Evolutionary conservation across 345 rosid genomes (phyloP).

Genomic region (Pistacia atlantica): DNA sequence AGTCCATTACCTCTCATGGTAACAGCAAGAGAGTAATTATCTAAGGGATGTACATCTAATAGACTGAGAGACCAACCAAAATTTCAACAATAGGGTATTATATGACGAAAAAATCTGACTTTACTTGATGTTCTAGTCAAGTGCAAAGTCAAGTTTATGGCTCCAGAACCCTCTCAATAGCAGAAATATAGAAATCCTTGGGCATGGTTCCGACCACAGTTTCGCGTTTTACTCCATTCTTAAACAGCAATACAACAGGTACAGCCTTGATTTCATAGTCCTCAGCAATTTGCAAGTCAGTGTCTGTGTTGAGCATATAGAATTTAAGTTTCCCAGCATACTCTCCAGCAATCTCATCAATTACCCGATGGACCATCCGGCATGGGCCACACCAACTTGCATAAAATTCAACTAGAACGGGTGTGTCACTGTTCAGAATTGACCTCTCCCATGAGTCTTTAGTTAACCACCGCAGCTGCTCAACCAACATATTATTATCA

Average conservation of each 20-base stretch:
- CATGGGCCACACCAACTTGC: conserved; percentile 91
- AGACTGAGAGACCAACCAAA: background rate
- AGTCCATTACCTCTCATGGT: background rate
- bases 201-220: conserved; percentile 94
- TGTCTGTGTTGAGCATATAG: conserved; percentile 73
- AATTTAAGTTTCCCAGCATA: conserved; percentile 74
- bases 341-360: conserved; percentile 80
- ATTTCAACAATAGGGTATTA: background rate
- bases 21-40: background rate
- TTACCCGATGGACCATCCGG: conserved; percentile 61
- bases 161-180: conserved; percentile 82
- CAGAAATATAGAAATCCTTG: conserved; percentile 82
- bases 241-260: conserved; percentile 84
- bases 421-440: conserved; percentile 60
- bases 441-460: conserved; percentile 65
- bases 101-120: background rate
- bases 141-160: conserved; percentile 30
- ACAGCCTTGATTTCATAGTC: conserved; percentile 85
- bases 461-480: conserved; percentile 67
- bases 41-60: conserved; percentile 13
- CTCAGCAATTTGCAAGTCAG: conserved; percentile 66
- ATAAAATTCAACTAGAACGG: conserved; percentile 87
- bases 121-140: background rate
- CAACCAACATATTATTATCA: conserved; percentile 20
- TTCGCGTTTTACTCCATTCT: conserved; percentile 79